Evolutionary conservation across 2,329 filamentous ascomycete genomes (phyloP).

Genomic region (Amauroascus verrucosus): DNA sequence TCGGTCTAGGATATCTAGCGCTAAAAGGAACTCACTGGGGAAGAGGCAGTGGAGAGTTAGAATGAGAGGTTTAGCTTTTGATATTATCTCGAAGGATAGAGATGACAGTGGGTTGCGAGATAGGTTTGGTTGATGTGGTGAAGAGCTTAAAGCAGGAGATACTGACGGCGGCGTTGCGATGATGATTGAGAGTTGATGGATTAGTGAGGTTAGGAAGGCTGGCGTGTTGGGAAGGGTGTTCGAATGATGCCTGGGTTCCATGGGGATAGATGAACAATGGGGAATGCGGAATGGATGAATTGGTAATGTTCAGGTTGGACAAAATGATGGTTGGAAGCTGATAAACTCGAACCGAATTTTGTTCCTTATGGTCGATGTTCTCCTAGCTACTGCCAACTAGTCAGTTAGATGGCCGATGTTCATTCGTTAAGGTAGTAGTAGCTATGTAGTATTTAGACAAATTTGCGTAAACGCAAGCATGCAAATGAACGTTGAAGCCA

Average conservation of each 20-base stretch:
- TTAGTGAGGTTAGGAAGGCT: slow-evolving; percentile 3
- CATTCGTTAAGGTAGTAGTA: too few relatives aligned
- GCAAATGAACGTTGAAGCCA: too few relatives aligned
- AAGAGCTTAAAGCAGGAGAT: neutral
- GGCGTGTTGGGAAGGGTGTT: neutral
- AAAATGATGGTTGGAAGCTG: neutral
- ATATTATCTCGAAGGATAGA: slow-evolving; percentile 12
- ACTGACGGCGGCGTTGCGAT: neutral
- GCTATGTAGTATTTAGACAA: too few relatives aligned
- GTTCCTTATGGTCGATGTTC: too few relatives aligned
- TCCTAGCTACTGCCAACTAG: too few relatives aligned
- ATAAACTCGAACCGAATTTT: too few relatives aligned
- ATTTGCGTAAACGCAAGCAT: neutral
- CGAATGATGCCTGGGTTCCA: neutral
- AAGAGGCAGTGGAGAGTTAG: slow-evolving; percentile 77
- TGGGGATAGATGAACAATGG: neutral
- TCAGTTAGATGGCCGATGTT: too few relatives aligned
- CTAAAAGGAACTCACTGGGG: slow-evolving; percentile 67
- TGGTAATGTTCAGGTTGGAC: neutral
- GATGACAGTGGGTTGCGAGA: slow-evolving; percentile 11
- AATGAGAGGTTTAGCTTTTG: slow-evolving; percentile 47
- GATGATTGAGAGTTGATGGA: slow-evolving; percentile 2
- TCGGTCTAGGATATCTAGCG: slow-evolving; percentile 78
- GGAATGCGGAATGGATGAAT: neutral
- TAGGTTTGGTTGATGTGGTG: neutral